These are phyloP conservation scores for Erodium moschatum DNA, from an alignment of 441 rosid species.

Conservation along the genomic window DNA sequence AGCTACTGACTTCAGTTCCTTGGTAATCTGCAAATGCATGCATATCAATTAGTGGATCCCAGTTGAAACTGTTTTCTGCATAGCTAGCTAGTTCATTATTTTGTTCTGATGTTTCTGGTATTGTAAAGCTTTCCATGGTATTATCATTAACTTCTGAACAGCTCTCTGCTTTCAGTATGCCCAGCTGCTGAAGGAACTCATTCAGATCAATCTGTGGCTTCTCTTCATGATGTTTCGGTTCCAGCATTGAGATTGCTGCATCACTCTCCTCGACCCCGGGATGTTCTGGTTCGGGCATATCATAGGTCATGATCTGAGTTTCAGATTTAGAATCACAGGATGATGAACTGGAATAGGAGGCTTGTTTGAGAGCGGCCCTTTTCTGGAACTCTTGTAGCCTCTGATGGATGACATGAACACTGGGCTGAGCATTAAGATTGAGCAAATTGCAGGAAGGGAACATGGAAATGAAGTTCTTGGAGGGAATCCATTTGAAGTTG, in stretches of 20 bases:
- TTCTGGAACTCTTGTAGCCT: constrained; percentile 76
- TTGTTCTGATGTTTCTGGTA: constrained; percentile 32
- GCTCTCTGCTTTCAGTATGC: constrained; percentile 45
- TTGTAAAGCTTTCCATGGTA: constrained; percentile 13
- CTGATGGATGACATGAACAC: constrained; percentile 76
- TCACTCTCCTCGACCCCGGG: too few species aligned
- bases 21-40: constrained; percentile 30
- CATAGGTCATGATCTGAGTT: constrained; percentile 13
- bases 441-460: constrained; percentile 36
- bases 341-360: constrained; percentile 36
- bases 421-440: constrained; percentile 76
- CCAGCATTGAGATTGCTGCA: too few species aligned
- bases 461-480: constrained; percentile 74
- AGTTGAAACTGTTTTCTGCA: constrained; percentile 45
- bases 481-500: constrained; percentile 75
- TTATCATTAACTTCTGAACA: constrained; percentile 27
- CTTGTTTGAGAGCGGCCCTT: constrained; percentile 30
- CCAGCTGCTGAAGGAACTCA: constrained; percentile 86
- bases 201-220: constrained; percentile 84
- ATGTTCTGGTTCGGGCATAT: too few species aligned
- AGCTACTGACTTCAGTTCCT: constrained; percentile 3
- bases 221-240: constrained; percentile 23
- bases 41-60: constrained; percentile 69
- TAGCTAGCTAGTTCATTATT: constrained; percentile 30
- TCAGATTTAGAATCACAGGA: constrained; percentile 37